Percentiles rank a stretch among this genome's conserved stretches.
phyloP scores from a whole-genome alignment of 768 basidiomycete species.

The Leccinellum luteum region DNA sequence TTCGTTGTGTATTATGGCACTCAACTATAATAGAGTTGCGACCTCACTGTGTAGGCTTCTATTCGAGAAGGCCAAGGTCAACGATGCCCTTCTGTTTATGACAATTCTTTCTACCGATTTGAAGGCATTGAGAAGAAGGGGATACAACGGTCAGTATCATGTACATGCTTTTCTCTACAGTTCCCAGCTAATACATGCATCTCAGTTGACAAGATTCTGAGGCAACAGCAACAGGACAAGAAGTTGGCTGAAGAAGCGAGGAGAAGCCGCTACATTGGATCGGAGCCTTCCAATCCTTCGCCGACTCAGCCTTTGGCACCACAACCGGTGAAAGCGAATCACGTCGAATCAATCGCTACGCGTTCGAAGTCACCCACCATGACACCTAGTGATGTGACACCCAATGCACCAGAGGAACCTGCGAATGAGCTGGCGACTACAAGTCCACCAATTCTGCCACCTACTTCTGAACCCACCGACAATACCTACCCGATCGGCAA shows the following conservation, averaged over 20 bases:
- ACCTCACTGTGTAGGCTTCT: constrained; percentile 77
- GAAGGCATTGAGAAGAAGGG: constrained; percentile 73
- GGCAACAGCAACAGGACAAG: constrained; percentile 72
- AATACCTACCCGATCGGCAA: constrained; percentile 9
- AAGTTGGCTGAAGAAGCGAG: constrained; percentile 50
- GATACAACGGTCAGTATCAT: constrained; percentile 68
- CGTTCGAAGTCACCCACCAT: constrained; percentile 17
- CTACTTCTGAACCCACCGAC: constrained; percentile 7
- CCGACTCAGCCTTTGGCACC: constrained; percentile 15
- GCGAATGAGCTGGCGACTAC: constrained; percentile 1
- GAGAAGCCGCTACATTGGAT: constrained; percentile 22
- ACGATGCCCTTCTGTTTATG: constrained; percentile 88
- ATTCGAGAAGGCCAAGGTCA: constrained; percentile 75
- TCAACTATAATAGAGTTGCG: constrained; percentile 58
- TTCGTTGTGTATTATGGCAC: background rate
- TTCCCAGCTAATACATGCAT: constrained; percentile 5
- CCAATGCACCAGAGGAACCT: constrained; percentile 5
- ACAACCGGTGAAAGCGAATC: constrained; percentile 6
- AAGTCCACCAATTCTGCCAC: background rate
- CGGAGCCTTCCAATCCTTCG: constrained; percentile 9
- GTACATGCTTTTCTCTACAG: background rate
- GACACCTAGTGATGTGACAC: background rate
- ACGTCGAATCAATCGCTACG: background rate
- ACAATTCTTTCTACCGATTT: constrained; percentile 93
- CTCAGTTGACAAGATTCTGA: constrained; percentile 85